A percentile compares a stretch with the other conserved stretches of the same genome.
These are phyloP conservation scores for Excoecaria agallocha DNA, from an alignment of 345 rosid genomes.

Conservation along the genomic window DNA sequence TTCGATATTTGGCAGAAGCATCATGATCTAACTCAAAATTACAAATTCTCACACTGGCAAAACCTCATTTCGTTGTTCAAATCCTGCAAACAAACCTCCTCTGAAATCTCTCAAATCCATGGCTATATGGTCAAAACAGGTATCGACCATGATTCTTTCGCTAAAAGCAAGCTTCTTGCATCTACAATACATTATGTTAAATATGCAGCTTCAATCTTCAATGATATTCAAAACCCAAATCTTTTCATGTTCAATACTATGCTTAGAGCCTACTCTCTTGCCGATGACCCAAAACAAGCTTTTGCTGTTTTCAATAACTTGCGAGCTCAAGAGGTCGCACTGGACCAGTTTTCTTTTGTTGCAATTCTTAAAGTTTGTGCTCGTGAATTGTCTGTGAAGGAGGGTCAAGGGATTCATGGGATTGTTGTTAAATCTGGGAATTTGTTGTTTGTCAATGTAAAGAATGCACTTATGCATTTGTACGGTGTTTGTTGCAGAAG, in stretches of 20 bases:
- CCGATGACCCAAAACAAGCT: slow-evolving; percentile 47
- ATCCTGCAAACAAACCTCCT: slow-evolving; percentile 31
- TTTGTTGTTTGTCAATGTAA: slow-evolving; percentile 39
- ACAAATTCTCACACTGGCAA: neutral
- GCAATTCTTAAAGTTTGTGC: slow-evolving; percentile 49
- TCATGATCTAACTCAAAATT: slow-evolving; percentile 15
- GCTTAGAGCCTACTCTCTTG: slow-evolving; percentile 49
- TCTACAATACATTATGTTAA: slow-evolving; percentile 38
- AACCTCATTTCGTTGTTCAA: slow-evolving; percentile 32
- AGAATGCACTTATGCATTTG: slow-evolving; percentile 45
- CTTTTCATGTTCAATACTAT: slow-evolving; percentile 64
- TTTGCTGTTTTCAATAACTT: slow-evolving; percentile 48
- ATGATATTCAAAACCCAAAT: slow-evolving; percentile 40
- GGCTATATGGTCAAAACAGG: slow-evolving; percentile 55
- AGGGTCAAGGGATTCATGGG: slow-evolving; percentile 53
- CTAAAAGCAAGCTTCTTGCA: slow-evolving; percentile 62
- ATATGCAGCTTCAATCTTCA: slow-evolving; percentile 59
- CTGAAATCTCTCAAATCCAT: slow-evolving; percentile 51
- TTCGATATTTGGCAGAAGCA: slow-evolving; percentile 11
- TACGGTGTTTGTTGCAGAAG: slow-evolving; percentile 37
- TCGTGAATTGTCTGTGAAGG: slow-evolving; percentile 22
- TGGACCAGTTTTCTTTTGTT: slow-evolving; percentile 64
- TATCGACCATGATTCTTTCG: slow-evolving; percentile 45
- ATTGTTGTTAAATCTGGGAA: slow-evolving; percentile 50
- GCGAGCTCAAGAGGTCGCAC: slow-evolving; percentile 41